A percentile compares a stretch with the other conserved stretches of the same genome.
Evolutionary conservation across 139 green algal species (phyloP).

Genomic region (Microglena sp.): DNA sequence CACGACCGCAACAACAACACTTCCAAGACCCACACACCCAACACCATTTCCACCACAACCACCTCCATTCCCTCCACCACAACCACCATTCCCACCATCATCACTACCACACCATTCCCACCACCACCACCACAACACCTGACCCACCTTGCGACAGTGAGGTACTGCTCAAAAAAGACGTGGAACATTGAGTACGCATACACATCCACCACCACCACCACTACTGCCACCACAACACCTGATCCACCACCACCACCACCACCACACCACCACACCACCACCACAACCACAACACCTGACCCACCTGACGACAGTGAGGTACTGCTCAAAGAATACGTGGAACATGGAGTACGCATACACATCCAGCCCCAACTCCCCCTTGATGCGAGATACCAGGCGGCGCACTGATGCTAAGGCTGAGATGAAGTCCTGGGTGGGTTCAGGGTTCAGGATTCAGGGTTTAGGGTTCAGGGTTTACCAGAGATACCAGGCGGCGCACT

Average conservation of each 20-base stretch:
- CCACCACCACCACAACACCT: no score
- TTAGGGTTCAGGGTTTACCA: constrained; percentile 13
- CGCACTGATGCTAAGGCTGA: constrained; percentile 36
- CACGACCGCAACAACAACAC: no score
- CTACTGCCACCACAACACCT: no score
- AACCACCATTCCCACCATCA: constrained; percentile 27
- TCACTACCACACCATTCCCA: no score
- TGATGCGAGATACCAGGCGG: constrained; percentile 8
- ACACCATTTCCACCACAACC: no score
- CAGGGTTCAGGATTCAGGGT: no score
- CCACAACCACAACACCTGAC: no score
- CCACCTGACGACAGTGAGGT: no score
- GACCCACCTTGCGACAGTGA: constrained; percentile 41
- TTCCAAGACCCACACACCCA: no score
- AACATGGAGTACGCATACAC: constrained; percentile 85
- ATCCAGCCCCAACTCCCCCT: constrained; percentile 40
- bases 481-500: constrained; percentile 13
- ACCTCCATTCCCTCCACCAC: no score
- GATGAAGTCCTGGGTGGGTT: constrained; percentile 63
- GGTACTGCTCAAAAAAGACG: constrained; percentile 64
- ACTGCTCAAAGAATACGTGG: constrained; percentile 94
- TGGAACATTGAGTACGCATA: constrained; percentile 63
- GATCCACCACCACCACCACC: no score
- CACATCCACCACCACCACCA: constrained; percentile 40
- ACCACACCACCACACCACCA: no score